Evolutionary conservation across 352 stramenopile species (phyloP).

Genomic region (Phytophthora meadii): DNA sequence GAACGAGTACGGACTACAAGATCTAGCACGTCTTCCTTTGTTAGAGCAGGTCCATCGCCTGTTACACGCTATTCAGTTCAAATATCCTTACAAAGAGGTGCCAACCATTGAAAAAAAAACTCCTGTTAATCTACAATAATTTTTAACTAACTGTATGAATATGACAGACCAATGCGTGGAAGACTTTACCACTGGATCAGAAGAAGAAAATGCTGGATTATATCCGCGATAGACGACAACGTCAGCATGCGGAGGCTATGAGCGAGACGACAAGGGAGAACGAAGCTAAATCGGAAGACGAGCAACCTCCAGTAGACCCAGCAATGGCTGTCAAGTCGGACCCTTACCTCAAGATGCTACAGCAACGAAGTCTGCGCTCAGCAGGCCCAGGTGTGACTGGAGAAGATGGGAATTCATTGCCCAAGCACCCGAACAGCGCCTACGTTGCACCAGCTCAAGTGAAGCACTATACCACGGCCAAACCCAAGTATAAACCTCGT

Average conservation of each 20-base stretch:
- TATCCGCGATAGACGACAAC: slow-evolving; percentile 70
- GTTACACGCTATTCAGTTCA: slow-evolving; percentile 83
- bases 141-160: background rate
- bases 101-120: slow-evolving; percentile 1
- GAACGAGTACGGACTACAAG: slow-evolving; percentile 77
- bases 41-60: slow-evolving; percentile 87
- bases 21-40: slow-evolving; percentile 70
- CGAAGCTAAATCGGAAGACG: slow-evolving; percentile 15
- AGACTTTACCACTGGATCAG: slow-evolving; percentile 72
- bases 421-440: slow-evolving; percentile 61
- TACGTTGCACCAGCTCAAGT: slow-evolving; percentile 64
- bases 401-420: slow-evolving; percentile 5
- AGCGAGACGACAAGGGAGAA: slow-evolving; percentile 3
- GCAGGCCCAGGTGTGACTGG: background rate
- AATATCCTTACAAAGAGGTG: slow-evolving; percentile 87
- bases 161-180: slow-evolving; percentile 76
- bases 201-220: slow-evolving; percentile 86
- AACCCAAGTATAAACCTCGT: slow-evolving; percentile 51
- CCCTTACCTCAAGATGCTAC: slow-evolving; percentile 83
- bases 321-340: slow-evolving; percentile 54
- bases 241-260: slow-evolving; percentile 26
- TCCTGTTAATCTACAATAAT: background rate
- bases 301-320: slow-evolving; percentile 17
- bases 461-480: slow-evolving; percentile 49
- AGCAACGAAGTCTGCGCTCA: slow-evolving; percentile 64